These are phyloP conservation scores for Nakaseomyces nivariensis DNA, from an alignment of 1,139 yeast species.

Conservation along the genomic window DNA sequence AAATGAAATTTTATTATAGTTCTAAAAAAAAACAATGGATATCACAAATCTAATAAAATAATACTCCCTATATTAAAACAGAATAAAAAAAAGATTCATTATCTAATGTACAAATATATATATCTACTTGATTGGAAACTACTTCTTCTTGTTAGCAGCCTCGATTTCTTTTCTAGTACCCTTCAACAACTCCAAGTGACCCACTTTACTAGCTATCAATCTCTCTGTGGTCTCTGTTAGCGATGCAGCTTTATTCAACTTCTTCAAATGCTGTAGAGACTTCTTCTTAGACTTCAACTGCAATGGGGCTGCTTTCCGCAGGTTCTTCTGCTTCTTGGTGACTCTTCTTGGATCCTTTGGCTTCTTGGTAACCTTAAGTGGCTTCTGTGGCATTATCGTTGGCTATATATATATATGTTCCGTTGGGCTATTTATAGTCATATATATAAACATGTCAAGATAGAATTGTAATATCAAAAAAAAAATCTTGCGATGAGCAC, in stretches of 20 bases:
- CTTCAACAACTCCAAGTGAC: constrained; percentile 85
- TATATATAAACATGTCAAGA: background rate
- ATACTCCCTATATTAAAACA: background rate
- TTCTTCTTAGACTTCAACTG: constrained; percentile 53
- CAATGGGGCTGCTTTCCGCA: constrained; percentile 69
- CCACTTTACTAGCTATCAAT: constrained; percentile 78
- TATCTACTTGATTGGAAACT: constrained; percentile 2
- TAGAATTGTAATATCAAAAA: background rate
- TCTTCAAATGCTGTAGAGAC: constrained; percentile 42
- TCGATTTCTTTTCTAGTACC: constrained; percentile 86
- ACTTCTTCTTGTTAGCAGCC: constrained; percentile 32
- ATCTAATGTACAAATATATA: background rate
- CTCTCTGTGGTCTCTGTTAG: constrained; percentile 70
- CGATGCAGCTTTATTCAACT: constrained; percentile 52
- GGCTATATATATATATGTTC: background rate
- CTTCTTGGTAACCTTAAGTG: constrained; percentile 32
- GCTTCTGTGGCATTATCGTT: constrained; percentile 32
- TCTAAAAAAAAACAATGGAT: no score
- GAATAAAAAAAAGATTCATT: background rate
- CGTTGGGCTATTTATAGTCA: no score
- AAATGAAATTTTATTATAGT: no score
- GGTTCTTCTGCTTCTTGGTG: constrained; percentile 39
- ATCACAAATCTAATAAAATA: no score
- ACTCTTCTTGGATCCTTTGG: constrained; percentile 33
- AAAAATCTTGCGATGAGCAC: background rate